Evolutionary conservation across 495 filamentous ascomycete genomes (phyloP), one percentile per base, ranked within the genome.

Genomic region (Aspergillus nanangensis): DNA sequence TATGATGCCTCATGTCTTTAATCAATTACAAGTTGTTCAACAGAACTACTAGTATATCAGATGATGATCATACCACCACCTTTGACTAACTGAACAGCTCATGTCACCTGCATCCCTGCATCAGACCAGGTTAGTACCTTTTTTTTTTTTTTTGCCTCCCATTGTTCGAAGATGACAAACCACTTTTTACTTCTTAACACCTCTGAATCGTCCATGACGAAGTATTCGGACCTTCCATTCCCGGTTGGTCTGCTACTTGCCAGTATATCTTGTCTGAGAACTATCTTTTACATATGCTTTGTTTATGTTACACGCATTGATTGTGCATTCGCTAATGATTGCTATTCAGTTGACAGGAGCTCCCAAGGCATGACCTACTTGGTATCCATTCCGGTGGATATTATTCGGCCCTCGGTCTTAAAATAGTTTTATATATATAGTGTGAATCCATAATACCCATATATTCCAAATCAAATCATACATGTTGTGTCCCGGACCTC

Each of bases 121-220:
- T 24, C 33, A 19, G 1, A n/a, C n/a, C n/a, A n/a, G n/a, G n/a
- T n/a, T n/a, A n/a, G n/a, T 27, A 13, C 32, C 14, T 18, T 27
- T 45, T 53, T 43, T 47, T 38, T 59, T 50, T 41, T 44, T 56
- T 59, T 43, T 39, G 35, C 42, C 42, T 41, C 33, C 2, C 20
- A 13, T 36, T 48, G 60, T 74, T 70, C 75, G 65, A 85, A 83
- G 90, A 96, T 96, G 90, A 93, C 82, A 90, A 82, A 72, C 53
- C 52, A 48, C 66, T 77, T 73, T 73, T 81, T 77, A 80, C 90
- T 96, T 95, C 89, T 92, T 94, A 87, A 86, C 76, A 29, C 32
- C 82, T 71, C 85, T 76, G 86, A 96, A 74, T 93, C 90, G 90
- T 82, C 88, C 84, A 83, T 96, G 90, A 92, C 83, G 88, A 88